Base-by-base conservation (phyloP, 164 flowering plant genomes). In the Aristolochia fimbriata region DNA sequence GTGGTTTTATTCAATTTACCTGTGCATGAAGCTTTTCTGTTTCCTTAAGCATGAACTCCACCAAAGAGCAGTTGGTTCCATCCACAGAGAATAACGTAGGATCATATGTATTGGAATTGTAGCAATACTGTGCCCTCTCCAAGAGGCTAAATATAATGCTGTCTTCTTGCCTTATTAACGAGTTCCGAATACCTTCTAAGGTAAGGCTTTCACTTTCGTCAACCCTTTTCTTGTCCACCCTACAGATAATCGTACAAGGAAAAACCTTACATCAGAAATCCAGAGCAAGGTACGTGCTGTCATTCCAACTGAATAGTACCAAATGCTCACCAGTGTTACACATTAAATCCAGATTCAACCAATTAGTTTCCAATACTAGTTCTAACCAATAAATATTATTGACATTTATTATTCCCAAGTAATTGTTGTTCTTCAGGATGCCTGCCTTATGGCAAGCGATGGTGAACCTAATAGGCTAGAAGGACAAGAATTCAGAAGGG, bases 1-100 rank as follows among this genome's bases (percentile, higher is more conserved):
- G 9, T 62, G 48, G 33, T 48, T 45, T 24, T 23, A 5, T 2
- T 27, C 21, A 19, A 50, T 20, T 47, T 73, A 93, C 98, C 92
- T 77, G 74, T 45, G 86, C 88, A 69, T 93, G 99, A 70, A 93
- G 94, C 77, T 70, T 86, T 68, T 93, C 99, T 45, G 96, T 90
- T 76, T 85, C 94, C 72, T 61, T 82, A 48, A 93, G 70, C 75
- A 93, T 80, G 61, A 57, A 90, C 70, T 90, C 92, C 48, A 90
- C 85, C 71, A 93, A 73, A 55, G 96, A 90, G 25, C 92, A 91
- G 23, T 73, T 69, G 66, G 82, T 85, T 1, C 86, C 94, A 58
- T 82, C 84, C 74, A 83, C 73, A 59, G 76, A 20, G 55, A 89
- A 81, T 23, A 80, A 79, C 65, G 75, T 68, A 19, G 74, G 76